A percentile compares a stretch with the other conserved stretches of the same genome.
Evolutionary conservation across 805 yeast genomes (phyloP).

Genomic region (Ogataea henricii): DNA sequence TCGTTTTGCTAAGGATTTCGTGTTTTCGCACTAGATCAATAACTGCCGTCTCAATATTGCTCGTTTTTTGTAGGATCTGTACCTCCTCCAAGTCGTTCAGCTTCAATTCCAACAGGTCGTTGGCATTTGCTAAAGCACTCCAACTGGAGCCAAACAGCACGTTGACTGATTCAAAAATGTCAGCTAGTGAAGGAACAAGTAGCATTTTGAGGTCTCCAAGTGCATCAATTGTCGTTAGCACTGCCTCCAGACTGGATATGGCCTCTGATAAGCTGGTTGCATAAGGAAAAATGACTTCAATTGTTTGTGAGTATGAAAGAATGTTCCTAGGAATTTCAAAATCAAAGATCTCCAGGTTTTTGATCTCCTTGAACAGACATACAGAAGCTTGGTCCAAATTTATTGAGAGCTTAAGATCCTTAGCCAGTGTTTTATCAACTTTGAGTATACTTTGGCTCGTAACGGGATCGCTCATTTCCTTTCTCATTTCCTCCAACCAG

Average conservation of each 20-base stretch:
- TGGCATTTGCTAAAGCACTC: constrained; percentile 52
- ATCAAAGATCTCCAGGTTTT: constrained; percentile 50
- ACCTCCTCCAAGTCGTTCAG: constrained; percentile 31
- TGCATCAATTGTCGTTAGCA: constrained; percentile 16
- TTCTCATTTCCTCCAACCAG: constrained; percentile 45
- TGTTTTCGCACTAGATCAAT: constrained; percentile 33
- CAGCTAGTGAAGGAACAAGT: constrained; percentile 28
- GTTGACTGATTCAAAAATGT: constrained; percentile 37
- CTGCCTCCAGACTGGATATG: constrained; percentile 39
- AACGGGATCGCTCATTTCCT: constrained; percentile 15
- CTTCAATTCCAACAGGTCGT: constrained; percentile 43
- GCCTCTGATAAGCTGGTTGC: constrained; percentile 57
- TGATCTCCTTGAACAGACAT: constrained; percentile 53
- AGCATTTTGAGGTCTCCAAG: constrained; percentile 46
- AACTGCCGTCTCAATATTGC: constrained; percentile 36
- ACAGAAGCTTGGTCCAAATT: constrained; percentile 52
- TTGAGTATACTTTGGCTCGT: constrained; percentile 37
- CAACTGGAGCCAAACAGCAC: constrained; percentile 48
- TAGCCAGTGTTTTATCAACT: constrained; percentile 28
- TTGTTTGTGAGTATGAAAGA: constrained; percentile 46
- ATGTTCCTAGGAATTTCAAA: constrained; percentile 60
- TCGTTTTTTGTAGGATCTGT: constrained; percentile 32
- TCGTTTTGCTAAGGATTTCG: constrained; percentile 33
- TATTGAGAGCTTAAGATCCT: constrained; percentile 39
- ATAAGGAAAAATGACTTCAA: constrained; percentile 56